Percentiles rank a stretch among this genome's conserved stretches.
These are phyloP conservation scores for Kandelia obovata DNA, from an alignment of 345 rosid species.

Conservation along the genomic window DNA sequence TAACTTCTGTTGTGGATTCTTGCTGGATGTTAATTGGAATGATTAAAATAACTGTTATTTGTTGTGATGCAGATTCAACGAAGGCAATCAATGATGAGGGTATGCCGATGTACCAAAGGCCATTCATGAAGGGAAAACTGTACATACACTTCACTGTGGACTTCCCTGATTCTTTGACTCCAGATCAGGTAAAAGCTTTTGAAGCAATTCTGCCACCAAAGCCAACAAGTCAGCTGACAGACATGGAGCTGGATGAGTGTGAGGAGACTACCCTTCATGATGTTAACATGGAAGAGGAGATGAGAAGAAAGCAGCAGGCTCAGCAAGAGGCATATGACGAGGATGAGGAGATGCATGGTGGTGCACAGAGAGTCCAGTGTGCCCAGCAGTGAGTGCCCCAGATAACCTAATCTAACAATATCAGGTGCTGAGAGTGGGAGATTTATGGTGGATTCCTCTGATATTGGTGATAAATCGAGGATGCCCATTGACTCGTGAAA, in stretches of 20 bases:
- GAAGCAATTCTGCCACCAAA: constrained; percentile 58
- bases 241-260: constrained; percentile 84
- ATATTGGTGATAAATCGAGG: background rate
- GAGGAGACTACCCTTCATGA: constrained; percentile 88
- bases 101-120: constrained; percentile 69
- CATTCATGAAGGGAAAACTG: constrained; percentile 91
- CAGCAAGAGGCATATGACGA: constrained; percentile 51
- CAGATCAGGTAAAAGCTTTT: constrained; percentile 66
- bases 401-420: too few species aligned
- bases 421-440: too few species aligned
- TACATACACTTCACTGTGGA: constrained; percentile 80
- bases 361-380: constrained; percentile 58
- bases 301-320: constrained; percentile 63
- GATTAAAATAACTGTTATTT: background rate
- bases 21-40: background rate
- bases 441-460: too few species aligned
- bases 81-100: constrained; percentile 91
- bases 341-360: constrained; percentile 53
- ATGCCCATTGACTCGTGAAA: background rate
- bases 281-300: constrained; percentile 86
- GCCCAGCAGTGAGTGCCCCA: constrained; percentile 44
- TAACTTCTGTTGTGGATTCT: background rate
- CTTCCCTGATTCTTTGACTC: constrained; percentile 74
- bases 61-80: constrained; percentile 33
- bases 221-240: constrained; percentile 42